Conservation (phyloP, 371 early-diverging fungal genomes). For the Haplosporangium sp. region DNA sequence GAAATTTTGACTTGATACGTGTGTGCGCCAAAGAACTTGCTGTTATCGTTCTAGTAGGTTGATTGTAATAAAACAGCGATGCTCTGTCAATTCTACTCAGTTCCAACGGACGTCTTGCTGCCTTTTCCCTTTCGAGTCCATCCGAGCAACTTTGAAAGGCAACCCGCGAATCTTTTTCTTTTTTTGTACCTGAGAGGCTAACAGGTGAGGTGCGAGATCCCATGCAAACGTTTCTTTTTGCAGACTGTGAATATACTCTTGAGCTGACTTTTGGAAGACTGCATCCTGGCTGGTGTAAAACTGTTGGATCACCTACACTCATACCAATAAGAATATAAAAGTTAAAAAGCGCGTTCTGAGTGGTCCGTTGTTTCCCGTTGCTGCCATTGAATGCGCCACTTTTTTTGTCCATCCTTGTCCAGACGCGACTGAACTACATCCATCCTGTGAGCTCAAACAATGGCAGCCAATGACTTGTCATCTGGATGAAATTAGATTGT, state of each 20-base stretch:
- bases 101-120: no score
- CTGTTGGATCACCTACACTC: constrained; percentile 56
- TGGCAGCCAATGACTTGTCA: not conserved
- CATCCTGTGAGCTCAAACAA: not conserved
- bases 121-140: no score
- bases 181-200: constrained; percentile 62
- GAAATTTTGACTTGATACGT: constrained; percentile 85
- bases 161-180: no score
- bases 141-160: no score
- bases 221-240: constrained; percentile 80
- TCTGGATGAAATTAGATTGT: not conserved
- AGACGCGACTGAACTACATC: not conserved
- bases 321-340: no score
- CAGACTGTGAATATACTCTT: constrained; percentile 74
- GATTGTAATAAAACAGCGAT: not conserved
- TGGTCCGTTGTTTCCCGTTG: not conserved
- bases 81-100: no score
- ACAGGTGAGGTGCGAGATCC: constrained; percentile 76
- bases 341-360: not conserved
- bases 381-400: no score
- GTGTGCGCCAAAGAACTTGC: constrained; percentile 88
- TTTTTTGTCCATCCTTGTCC: no score
- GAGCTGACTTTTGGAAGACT: constrained; percentile 63
- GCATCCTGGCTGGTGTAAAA: constrained; percentile 63
- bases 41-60: constrained; percentile 64